Conservation (phyloP, 352 stramenopile genomes). For the Globisporangium lucens region DNA sequence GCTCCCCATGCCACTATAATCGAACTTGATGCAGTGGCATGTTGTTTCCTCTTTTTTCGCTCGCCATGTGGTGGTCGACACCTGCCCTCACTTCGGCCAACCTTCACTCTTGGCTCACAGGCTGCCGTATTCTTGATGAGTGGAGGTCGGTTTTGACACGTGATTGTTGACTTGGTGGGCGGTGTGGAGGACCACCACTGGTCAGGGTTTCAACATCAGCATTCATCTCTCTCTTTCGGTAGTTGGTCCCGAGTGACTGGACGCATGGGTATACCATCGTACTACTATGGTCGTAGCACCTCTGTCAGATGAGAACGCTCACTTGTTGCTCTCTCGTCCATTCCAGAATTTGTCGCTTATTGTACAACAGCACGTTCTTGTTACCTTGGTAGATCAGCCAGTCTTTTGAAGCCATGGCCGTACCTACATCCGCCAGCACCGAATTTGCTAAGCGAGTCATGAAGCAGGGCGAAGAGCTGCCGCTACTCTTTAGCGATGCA, state of each 20-base stretch:
- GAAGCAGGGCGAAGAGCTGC: conserved; percentile 38
- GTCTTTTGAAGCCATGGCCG: neutral
- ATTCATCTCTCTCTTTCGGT: neutral
- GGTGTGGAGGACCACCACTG: too few relatives aligned
- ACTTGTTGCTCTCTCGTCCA: neutral
- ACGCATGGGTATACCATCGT: neutral
- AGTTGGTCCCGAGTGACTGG: neutral
- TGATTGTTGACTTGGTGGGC: neutral
- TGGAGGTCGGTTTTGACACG: neutral
- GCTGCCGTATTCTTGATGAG: neutral
- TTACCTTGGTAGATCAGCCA: too few relatives aligned
- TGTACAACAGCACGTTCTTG: too few relatives aligned
- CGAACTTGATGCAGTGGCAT: neutral
- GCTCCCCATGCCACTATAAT: neutral
- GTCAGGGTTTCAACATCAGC: neutral
- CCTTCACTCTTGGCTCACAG: neutral
- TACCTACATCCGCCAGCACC: conserved; percentile 6
- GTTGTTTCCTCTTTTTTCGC: neutral
- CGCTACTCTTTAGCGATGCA: conserved; percentile 27
- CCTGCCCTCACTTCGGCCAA: neutral
- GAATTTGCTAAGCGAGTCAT: conserved; percentile 31
- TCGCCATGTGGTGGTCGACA: neutral
- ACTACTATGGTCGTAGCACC: neutral
- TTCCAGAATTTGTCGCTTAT: neutral
- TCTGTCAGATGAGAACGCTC: neutral